Conservation (phyloP, 768 basidiomycete genomes). For the Coprinellus micaceus region DNA sequence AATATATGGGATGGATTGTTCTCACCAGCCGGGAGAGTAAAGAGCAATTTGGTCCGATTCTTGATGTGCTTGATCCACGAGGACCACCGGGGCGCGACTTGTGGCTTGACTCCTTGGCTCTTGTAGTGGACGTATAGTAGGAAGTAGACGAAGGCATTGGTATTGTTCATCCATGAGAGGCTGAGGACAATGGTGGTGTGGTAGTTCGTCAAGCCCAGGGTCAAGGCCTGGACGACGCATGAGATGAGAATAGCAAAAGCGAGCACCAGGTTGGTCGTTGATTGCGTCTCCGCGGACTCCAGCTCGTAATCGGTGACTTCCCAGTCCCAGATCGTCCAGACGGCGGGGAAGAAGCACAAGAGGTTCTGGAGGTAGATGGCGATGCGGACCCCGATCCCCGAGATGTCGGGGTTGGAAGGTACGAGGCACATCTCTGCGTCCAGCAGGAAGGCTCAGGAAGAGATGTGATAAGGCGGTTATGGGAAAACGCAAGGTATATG, state of each 20-base stretch:
- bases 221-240: conserved; percentile 19
- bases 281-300: conserved; percentile 2
- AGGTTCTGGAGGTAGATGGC: not conserved
- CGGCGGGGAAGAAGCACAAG: not conserved
- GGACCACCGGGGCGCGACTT: not conserved
- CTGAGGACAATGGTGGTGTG: conserved; percentile 23
- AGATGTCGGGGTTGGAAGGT: no score
- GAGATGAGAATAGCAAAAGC: conserved; percentile 25
- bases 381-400: no score
- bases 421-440: no score
- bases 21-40: not conserved
- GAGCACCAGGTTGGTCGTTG: conserved; percentile 10
- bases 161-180: conserved; percentile 26
- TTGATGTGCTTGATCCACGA: not conserved
- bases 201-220: conserved; percentile 16
- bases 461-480: no score
- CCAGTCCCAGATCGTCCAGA: conserved; percentile 7
- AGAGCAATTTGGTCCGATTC: not conserved
- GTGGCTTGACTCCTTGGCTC: not conserved
- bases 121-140: conserved; percentile 10
- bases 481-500: no score
- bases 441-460: no score
- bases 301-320: conserved; percentile 1
- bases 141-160: conserved; percentile 14
- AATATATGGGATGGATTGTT: not conserved